Percentiles rank a stretch among this genome's conserved stretches.
Evolutionary conservation across 257 asterid genomes (phyloP).

Genomic region (Ilex asprella): DNA sequence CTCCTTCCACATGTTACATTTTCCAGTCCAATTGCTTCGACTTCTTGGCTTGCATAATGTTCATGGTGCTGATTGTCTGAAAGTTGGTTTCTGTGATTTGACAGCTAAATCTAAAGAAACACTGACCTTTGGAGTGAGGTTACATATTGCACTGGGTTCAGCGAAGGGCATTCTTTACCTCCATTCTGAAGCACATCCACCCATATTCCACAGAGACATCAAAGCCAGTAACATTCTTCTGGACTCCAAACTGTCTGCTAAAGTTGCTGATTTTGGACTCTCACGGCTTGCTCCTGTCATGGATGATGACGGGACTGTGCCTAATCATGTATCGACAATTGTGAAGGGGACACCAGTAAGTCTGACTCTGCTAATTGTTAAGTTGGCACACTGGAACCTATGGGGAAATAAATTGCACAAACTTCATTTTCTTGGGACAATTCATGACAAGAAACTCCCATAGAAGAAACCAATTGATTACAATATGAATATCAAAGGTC

Average conservation of each 20-base stretch:
- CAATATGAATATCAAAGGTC: too few relatives aligned
- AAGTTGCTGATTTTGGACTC: conserved; percentile 91
- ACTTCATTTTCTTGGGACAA: too few relatives aligned
- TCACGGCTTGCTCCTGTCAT: conserved; percentile 80
- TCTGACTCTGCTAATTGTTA: not conserved
- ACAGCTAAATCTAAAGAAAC: conserved; percentile 46
- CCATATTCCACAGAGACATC: conserved; percentile 81
- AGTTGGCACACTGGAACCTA: not conserved
- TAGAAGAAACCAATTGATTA: too few relatives aligned
- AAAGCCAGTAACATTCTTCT: conserved; percentile 81
- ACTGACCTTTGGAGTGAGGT: conserved; percentile 52
- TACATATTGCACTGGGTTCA: conserved; percentile 66
- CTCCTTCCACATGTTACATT: too few relatives aligned
- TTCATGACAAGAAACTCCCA: too few relatives aligned
- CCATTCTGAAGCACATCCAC: conserved; percentile 87
- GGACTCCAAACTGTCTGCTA: conserved; percentile 68
- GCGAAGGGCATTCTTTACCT: conserved; percentile 88
- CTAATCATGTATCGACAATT: conserved; percentile 59
- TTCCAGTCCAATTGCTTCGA: not conserved
- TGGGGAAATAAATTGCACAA: not conserved
- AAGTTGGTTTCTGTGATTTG: not conserved
- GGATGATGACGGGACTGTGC: conserved; percentile 42
- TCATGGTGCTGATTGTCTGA: not conserved
- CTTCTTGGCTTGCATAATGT: not conserved
- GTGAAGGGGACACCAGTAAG: conserved; percentile 95